Conservation (phyloP, 1,284 basidiomycete genomes). For the Sporisorium exsertum region DNA sequence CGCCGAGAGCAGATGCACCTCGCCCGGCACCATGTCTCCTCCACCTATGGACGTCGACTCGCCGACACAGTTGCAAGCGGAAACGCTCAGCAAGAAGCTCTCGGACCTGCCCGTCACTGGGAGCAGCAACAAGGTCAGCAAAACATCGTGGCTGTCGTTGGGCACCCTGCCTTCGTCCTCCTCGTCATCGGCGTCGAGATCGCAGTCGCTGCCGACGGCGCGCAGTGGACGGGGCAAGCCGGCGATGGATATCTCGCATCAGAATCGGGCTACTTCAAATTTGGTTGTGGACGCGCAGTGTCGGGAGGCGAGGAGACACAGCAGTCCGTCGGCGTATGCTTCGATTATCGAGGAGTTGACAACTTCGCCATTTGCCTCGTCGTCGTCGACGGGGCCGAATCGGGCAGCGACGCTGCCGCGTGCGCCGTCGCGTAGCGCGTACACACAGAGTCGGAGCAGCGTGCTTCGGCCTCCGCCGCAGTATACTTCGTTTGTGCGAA, state of each 20-base stretch:
- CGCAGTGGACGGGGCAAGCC: background rate
- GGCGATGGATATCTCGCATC: conserved; percentile 6
- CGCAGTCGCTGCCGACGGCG: conserved; percentile 25
- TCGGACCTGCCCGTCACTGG: conserved; percentile 6
- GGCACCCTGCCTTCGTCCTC: conserved; percentile 28
- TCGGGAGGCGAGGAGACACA: conserved; percentile 7
- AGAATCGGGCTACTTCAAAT: conserved; percentile 12
- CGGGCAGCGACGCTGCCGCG: conserved; percentile 38
- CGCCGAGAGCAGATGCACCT: conserved; percentile 33
- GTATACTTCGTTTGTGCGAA: background rate
- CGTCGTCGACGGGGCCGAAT: conserved; percentile 11
- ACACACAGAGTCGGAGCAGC: conserved; percentile 2
- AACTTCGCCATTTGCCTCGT: conserved; percentile 25
- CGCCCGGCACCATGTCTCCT: conserved; percentile 36
- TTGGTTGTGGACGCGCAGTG: conserved; percentile 9
- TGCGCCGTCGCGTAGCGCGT: conserved; percentile 7
- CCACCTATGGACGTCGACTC: conserved; percentile 22
- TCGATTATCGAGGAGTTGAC: conserved; percentile 37
- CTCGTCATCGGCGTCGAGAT: conserved; percentile 22
- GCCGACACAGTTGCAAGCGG: conserved; percentile 5
- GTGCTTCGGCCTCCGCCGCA: conserved; percentile 17
- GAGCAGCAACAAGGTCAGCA: background rate
- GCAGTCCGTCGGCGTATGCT: conserved; percentile 14
- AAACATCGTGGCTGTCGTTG: conserved; percentile 21
- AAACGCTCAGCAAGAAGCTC: conserved; percentile 36